Percentiles rank a stretch among this genome's conserved stretches.
These are phyloP conservation scores for Rosa chinensis DNA, from an alignment of 306 rosid species.

Conservation along the genomic window DNA sequence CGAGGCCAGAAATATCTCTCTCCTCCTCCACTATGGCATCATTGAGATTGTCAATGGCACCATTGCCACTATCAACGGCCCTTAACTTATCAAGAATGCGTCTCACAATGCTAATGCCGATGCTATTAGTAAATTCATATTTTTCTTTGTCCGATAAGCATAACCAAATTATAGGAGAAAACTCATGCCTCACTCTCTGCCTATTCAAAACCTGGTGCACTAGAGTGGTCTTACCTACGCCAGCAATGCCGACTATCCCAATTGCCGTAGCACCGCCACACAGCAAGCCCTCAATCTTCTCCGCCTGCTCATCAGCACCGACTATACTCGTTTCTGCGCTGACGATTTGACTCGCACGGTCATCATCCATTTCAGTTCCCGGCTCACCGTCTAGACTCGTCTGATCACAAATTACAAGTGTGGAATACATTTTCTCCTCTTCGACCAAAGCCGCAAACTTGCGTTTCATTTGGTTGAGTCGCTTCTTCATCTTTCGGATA, in stretches of 20 bases:
- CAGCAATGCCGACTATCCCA: slow-evolving; percentile 25
- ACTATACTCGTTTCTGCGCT: too few species aligned
- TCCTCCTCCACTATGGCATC: not conserved
- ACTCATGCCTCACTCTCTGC: not conserved
- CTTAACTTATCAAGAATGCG: not conserved
- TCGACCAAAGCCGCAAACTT: not conserved
- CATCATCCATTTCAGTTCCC: too few species aligned
- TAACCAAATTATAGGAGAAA: slow-evolving; percentile 2
- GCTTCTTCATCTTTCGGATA: not conserved
- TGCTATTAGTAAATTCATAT: not conserved
- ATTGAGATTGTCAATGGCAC: not conserved
- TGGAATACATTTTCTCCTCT: not conserved
- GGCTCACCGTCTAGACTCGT: not conserved
- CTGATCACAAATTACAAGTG: not conserved
- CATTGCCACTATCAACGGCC: not conserved
- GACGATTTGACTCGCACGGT: too few species aligned
- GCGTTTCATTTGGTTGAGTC: fast-evolving
- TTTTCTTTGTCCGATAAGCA: not conserved
- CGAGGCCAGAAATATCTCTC: not conserved
- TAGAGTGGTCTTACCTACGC: slow-evolving; percentile 17
- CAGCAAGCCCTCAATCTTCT: not conserved
- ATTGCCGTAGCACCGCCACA: not conserved
- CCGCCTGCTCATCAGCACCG: not conserved
- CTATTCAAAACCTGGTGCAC: not conserved
- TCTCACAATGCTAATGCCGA: not conserved